Base-by-base conservation (phyloP, 257 asterid genomes). In the Cruciata laevipes region DNA sequence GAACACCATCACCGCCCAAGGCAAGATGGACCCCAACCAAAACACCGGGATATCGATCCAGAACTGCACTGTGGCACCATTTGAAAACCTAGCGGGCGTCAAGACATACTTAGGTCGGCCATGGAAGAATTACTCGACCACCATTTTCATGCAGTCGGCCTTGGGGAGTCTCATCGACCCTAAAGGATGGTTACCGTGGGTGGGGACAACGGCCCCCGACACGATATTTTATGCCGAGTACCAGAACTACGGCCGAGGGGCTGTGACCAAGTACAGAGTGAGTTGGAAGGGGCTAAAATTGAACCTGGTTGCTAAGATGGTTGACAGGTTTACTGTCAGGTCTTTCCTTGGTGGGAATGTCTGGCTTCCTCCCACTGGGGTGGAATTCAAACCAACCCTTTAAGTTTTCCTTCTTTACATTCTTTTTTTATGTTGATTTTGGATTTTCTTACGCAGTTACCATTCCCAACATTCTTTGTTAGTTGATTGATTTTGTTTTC, bases 171-270 rank as follows among this genome's bases (percentile, higher is more conserved):
- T 87, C 38, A 86, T 91, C 49, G 65, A 83, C 70, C 89, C 93
- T 0, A 75, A 57, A 11, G 98, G 98, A 1, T 92, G 98, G 98
- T 67, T 89, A 24, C 98, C 97, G 2, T 89, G 98, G 98, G 82
- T 84, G 11, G 98, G 98, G 18, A 76, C 75, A 2, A 42, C 77
- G 7, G 96, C 96, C 27, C 96, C 93, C 10, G 38, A 58, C 16
- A 92, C 98, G 2, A 87, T 92, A 32, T 92, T 80, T 37, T 92
- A 89, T 21, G 97, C 78, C 0, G 98, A 92, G 70, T 86, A 69
- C 55, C 76, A 82, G 35, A 89, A 91, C 44, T 7, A 12, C 1
- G 98, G 98, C 0, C 58, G 78, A 0, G 98, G 98, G 20, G 85
- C 96, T 0, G 79, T 3, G 27, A 91, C 95, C 44, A 83, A 74